Percentiles rank a stretch among this genome's conserved stretches.
Conservation (phyloP, 2,329 filamentous ascomycete species). For the Pezicula rhizophila region DNA sequence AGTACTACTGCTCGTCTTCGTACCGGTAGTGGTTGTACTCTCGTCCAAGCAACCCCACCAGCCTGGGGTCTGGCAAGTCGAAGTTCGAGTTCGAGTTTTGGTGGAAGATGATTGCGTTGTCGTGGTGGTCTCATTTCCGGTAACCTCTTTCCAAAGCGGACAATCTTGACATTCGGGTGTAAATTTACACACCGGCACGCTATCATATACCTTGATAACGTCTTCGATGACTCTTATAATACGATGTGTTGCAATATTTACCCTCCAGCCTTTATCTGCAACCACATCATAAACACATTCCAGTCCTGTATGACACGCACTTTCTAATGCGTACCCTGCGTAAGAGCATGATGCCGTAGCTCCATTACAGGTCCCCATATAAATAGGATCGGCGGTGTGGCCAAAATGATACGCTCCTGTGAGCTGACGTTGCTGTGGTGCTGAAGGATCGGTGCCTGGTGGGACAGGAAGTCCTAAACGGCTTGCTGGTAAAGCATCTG, state of each 20-base stretch:
- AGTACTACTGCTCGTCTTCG: constrained; percentile 17
- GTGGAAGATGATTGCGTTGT: constrained; percentile 52
- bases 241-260: constrained; percentile 85
- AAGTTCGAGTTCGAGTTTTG: constrained; percentile 65
- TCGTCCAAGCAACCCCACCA: constrained; percentile 59
- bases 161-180: constrained; percentile 85
- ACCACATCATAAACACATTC: constrained; percentile 93
- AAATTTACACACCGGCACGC: constrained; percentile 67
- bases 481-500: constrained; percentile 79
- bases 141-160: constrained; percentile 76
- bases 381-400: constrained; percentile 92
- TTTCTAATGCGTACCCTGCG: constrained; percentile 89
- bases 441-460: constrained; percentile 66
- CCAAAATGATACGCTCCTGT: constrained; percentile 88
- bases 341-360: constrained; percentile 85
- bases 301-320: constrained; percentile 81
- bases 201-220: constrained; percentile 77
- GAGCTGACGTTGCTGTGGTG: constrained; percentile 63
- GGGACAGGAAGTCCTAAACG: constrained; percentile 81
- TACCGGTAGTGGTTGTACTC: constrained; percentile 20
- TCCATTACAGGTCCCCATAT: constrained; percentile 87
- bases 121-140: constrained; percentile 68
- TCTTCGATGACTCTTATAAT: constrained; percentile 84
- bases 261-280: constrained; percentile 83
- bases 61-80: constrained; percentile 84